Evolutionary conservation across 352 stramenopile genomes (phyloP).

Genomic region (Phytophthora melonis): DNA sequence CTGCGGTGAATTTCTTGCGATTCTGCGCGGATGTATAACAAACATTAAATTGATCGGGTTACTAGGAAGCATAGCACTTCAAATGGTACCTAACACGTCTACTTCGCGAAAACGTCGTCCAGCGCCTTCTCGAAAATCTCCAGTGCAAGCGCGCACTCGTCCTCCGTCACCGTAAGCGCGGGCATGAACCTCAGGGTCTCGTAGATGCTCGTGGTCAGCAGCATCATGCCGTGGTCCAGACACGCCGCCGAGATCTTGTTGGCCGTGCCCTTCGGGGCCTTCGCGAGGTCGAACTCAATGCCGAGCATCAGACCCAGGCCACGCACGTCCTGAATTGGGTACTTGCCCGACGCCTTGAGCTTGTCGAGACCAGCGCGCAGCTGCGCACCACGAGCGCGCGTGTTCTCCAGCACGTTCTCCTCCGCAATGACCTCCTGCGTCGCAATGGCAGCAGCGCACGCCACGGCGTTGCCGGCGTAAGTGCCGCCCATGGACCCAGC

Average conservation of each 20-base stretch:
- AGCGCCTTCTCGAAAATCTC: constrained; percentile 72
- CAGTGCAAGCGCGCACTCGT: constrained; percentile 70
- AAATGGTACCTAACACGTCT: constrained; percentile 9
- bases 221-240: constrained; percentile 89
- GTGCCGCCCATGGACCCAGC: constrained; percentile 94
- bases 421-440: constrained; percentile 90
- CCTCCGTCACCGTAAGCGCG: constrained; percentile 86
- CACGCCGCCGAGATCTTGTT: constrained; percentile 82
- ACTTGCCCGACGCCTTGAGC: constrained; percentile 78
- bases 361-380: constrained; percentile 78
- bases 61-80: constrained; percentile 11
- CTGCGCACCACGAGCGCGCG: constrained; percentile 71
- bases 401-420: constrained; percentile 92
- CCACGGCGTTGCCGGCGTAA: constrained; percentile 92
- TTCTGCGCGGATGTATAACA: too few relatives aligned
- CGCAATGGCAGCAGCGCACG: constrained; percentile 92
- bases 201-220: constrained; percentile 92
- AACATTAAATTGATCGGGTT: constrained; percentile 29
- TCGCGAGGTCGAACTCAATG: constrained; percentile 88
- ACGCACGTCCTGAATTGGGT: constrained; percentile 88
- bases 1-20: too few relatives aligned
- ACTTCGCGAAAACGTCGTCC: constrained; percentile 55
- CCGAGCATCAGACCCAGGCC: constrained; percentile 94
- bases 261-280: constrained; percentile 68
- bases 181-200: constrained; percentile 95